Evolutionary conservation across 2,329 filamentous ascomycete species (phyloP).

Genomic region (Claviceps pusilla): DNA sequence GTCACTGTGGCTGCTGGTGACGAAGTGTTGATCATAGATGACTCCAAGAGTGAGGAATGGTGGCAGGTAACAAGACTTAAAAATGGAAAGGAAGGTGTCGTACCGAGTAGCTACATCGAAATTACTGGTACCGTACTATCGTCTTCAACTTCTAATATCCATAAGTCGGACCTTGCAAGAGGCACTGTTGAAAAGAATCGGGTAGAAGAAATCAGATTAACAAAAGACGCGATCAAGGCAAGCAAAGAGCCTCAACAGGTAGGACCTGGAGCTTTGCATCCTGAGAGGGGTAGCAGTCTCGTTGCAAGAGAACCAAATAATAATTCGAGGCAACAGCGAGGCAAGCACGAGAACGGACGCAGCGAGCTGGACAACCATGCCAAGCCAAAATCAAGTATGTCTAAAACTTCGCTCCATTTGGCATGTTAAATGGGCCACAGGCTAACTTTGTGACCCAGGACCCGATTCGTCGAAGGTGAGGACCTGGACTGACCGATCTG

Average conservation of each 20-base stretch:
- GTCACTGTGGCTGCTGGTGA: constrained; percentile 83
- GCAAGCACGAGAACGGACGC: constrained; percentile 51
- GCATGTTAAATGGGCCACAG: neutral
- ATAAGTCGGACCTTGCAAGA: constrained; percentile 34
- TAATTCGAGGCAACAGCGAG: constrained; percentile 56
- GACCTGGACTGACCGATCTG: constrained; percentile 88
- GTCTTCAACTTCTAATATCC: constrained; percentile 22
- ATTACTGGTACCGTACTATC: constrained; percentile 53
- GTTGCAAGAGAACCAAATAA: constrained; percentile 50
- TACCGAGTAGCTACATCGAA: constrained; percentile 93
- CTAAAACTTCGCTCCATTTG: neutral
- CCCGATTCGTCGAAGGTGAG: constrained; percentile 72
- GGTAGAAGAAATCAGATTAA: constrained; percentile 67
- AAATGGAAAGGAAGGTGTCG: constrained; percentile 88
- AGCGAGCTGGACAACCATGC: constrained; percentile 37
- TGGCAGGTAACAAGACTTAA: constrained; percentile 87
- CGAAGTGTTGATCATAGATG: constrained; percentile 80
- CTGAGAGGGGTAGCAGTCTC: constrained; percentile 67
- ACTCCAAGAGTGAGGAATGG: constrained; percentile 91
- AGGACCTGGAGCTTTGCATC: constrained; percentile 62
- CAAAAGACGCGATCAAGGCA: constrained; percentile 61
- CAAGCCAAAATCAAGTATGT: constrained; percentile 57
- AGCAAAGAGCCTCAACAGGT: constrained; percentile 47
- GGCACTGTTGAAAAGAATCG: constrained; percentile 65
- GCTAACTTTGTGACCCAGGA: constrained; percentile 35